phyloP scores from a whole-genome alignment of 169 alveolate species.

The Condylostoma magnum region DNA sequence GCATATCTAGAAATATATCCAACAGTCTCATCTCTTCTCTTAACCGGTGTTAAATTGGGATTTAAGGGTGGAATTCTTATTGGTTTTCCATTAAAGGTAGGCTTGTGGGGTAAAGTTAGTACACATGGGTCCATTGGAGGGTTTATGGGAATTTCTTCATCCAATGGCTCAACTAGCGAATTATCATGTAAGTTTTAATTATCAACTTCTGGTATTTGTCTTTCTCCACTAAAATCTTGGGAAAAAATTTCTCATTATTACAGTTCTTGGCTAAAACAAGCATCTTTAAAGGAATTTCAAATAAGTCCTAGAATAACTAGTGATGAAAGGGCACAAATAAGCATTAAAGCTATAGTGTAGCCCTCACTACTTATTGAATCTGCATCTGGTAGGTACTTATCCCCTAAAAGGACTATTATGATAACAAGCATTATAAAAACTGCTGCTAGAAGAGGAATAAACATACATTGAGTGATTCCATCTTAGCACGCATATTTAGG shows the following conservation, averaged over 20 bases:
- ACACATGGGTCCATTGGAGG: too few relatives aligned
- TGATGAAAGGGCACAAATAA: slow-evolving; percentile 2
- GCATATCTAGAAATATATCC: too few relatives aligned
- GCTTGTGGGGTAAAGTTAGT: too few relatives aligned
- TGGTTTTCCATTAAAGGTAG: too few relatives aligned
- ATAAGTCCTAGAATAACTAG: slow-evolving; percentile 4
- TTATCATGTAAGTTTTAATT: too few relatives aligned
- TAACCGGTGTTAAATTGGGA: too few relatives aligned
- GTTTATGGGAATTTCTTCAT: too few relatives aligned
- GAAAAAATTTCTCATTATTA: slow-evolving; percentile 16
- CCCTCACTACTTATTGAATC: not conserved
- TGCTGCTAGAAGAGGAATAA: slow-evolving; percentile 4
- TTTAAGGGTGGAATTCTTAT: too few relatives aligned
- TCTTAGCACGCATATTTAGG: not conserved
- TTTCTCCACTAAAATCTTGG: too few relatives aligned
- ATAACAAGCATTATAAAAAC: slow-evolving; percentile 17
- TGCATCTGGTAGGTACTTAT: not conserved
- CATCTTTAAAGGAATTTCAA: not conserved
- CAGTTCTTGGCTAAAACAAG: not conserved
- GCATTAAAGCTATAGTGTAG: slow-evolving; percentile 27
- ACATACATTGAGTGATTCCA: slow-evolving; percentile 5
- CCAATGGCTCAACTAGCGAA: too few relatives aligned
- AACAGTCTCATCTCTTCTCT: too few relatives aligned
- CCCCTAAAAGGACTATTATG: not conserved
- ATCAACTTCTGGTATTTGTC: too few relatives aligned